These are phyloP conservation scores for Stevia rebaudiana DNA, from an alignment of 140 eudicot species.

Conservation along the genomic window DNA sequence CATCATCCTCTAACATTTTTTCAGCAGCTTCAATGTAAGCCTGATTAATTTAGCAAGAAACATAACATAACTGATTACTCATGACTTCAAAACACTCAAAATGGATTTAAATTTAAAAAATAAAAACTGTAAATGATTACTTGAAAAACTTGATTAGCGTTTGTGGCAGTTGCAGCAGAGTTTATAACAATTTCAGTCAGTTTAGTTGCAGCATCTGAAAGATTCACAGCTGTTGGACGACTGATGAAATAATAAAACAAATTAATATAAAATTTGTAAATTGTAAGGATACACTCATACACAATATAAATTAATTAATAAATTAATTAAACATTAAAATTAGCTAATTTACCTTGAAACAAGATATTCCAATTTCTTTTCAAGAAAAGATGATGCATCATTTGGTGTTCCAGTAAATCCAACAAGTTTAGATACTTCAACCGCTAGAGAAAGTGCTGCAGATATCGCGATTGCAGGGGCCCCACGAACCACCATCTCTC, in stretches of 20 bases:
- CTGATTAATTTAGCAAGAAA: constrained; percentile 25
- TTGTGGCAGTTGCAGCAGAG: constrained; percentile 58
- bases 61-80: constrained; percentile 1
- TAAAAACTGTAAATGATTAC: constrained; percentile 23
- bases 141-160: constrained; percentile 51
- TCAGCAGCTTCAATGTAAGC: constrained; percentile 87
- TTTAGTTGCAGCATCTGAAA: constrained; percentile 84
- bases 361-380: constrained; percentile 58
- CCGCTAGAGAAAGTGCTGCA: constrained; percentile 89
- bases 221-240: constrained; percentile 99
- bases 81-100: background rate
- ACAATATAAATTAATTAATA: background rate
- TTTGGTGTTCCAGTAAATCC: constrained; percentile 50
- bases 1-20: constrained; percentile 81
- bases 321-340: background rate
- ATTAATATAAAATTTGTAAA: background rate
- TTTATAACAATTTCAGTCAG: constrained; percentile 46
- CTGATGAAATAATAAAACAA: constrained; percentile 28
- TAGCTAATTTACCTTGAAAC: constrained; percentile 59
- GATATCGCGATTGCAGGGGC: constrained; percentile 99
- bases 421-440: constrained; percentile 49
- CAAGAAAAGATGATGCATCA: constrained; percentile 67
- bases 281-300: background rate
- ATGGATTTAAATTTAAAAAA: background rate
- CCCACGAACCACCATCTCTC: constrained; percentile 98